Base-by-base conservation (phyloP, 2,329 filamentous ascomycete genomes). In the Gaeumannomyces tritici region DNA sequence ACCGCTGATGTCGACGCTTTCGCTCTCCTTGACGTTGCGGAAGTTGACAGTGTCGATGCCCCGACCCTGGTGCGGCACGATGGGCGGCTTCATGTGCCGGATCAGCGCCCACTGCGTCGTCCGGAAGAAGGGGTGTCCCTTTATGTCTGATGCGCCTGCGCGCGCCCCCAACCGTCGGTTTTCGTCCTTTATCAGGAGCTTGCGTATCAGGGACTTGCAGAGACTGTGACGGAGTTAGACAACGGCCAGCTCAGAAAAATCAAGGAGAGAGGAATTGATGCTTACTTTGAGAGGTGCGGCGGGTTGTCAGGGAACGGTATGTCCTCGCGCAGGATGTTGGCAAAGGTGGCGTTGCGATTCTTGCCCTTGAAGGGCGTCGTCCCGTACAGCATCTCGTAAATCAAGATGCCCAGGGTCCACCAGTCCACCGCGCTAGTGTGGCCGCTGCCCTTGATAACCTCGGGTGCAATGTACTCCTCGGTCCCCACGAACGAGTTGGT, bases 341-440 rank as follows among this genome's bases (percentile, higher is more conserved):
- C 93, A 78, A 99, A 99, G 0, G 95, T 99, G 18, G 93, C 92
- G 70, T 98, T 99, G 54, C 95, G 86, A 76, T 97, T 99, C 84
- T 99, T 98, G 69, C 95, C 95, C 80, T 99, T 99, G 83, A 99
- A 99, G 1, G 95, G 95, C 0, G 95, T 99, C 0, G 93, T 99
- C 62, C 95, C 95, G 77, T 93, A 99, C 47, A 99, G 82, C 95
- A 99, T 99, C 76, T 99, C 95, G 74, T 98, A 99, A 63, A 99
- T 92, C 71, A 99, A 77, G 68, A 99, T 98, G 26, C 95, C 95
- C 61, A 99, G 77, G 0, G 95, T 99, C 95, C 95, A 99, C 95
- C 95, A 99, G 75, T 99, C 95, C 18, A 99, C 95, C 18, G 95
- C 95, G 72, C 93, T 98, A 9, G 95, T 99, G 76, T 99, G 95